Evolutionary conservation across 2,329 filamentous ascomycete species (phyloP).

Genomic region (Aspergillus terreus): DNA sequence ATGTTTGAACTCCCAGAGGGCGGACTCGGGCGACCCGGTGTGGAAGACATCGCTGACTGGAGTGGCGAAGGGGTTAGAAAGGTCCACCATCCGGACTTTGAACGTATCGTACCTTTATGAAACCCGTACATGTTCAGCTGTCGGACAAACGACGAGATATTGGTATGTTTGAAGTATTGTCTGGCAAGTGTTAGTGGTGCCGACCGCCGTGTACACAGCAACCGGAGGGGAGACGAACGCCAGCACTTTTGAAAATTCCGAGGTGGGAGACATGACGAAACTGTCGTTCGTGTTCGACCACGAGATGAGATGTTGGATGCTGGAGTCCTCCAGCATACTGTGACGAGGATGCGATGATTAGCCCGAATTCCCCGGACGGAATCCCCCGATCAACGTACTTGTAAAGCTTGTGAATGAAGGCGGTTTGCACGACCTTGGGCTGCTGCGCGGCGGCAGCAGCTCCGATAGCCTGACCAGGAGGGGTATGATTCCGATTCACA

Average conservation of each 20-base stretch:
- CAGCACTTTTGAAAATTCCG: slow-evolving; percentile 96
- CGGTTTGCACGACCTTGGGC: slow-evolving; percentile 96
- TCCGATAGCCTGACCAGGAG: slow-evolving; percentile 33
- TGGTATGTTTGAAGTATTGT: slow-evolving; percentile 99
- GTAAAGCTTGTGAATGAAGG: slow-evolving; percentile 98
- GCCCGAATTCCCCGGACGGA: neutral
- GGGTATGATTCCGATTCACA: slow-evolving; percentile 21
- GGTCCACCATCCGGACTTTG: neutral
- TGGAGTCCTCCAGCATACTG: slow-evolving; percentile 94
- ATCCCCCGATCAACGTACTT: slow-evolving; percentile 59
- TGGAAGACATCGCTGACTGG: slow-evolving; percentile 97
- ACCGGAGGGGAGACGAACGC: slow-evolving; percentile 61
- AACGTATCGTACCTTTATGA: slow-evolving; percentile 74
- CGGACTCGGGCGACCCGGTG: slow-evolving; percentile 86
- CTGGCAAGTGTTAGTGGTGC: slow-evolving; percentile 46
- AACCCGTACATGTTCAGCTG: slow-evolving; percentile 99
- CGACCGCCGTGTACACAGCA: neutral
- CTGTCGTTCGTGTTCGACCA: slow-evolving; percentile 94
- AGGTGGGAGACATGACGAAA: slow-evolving; percentile 97
- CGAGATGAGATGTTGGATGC: slow-evolving; percentile 91
- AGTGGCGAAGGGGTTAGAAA: slow-evolving; percentile 7
- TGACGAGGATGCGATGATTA: slow-evolving; percentile 14
- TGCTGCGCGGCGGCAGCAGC: slow-evolving; percentile 66
- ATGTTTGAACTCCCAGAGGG: slow-evolving; percentile 98
- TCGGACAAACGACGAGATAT: slow-evolving; percentile 96